Percentiles rank a stretch among this genome's conserved stretches.
Evolutionary conservation across 768 basidiomycete genomes (phyloP).

Genomic region (Suillus placidus): DNA sequence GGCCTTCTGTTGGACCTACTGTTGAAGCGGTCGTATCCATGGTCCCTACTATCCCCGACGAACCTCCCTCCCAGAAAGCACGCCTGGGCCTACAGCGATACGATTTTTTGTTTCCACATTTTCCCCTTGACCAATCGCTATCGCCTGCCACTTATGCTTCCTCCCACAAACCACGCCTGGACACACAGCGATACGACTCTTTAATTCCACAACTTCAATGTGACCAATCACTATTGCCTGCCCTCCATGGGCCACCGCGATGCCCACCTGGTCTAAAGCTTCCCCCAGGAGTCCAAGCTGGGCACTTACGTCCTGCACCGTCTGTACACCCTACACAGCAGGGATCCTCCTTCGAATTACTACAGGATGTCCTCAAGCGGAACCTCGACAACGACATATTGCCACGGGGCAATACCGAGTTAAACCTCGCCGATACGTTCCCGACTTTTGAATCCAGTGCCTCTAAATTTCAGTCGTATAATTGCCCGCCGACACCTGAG

Average conservation of each 20-base stretch:
- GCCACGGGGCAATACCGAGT: not conserved
- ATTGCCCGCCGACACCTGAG: not conserved
- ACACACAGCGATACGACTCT: not conserved
- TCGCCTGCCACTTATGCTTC: not conserved
- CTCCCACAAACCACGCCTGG: not conserved
- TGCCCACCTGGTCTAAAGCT: not conserved
- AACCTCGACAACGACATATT: not conserved
- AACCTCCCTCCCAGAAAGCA: not conserved
- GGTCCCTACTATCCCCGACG: not conserved
- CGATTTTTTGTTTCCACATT: not conserved
- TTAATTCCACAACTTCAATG: not conserved
- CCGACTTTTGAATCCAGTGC: not conserved
- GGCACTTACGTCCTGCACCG: too few species aligned
- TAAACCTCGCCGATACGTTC: not conserved
- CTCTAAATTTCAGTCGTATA: not conserved
- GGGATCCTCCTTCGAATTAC: not conserved
- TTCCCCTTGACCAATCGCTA: not conserved
- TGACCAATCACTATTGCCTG: not conserved
- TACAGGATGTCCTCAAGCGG: not conserved
- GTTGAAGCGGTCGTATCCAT: not conserved
- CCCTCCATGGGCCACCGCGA: not conserved
- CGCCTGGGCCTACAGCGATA: not conserved
- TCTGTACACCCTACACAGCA: not conserved
- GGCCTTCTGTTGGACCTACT: not conserved
- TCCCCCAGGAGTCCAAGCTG: not conserved